Conservation (phyloP, 2,329 filamentous ascomycete genomes). For the Geoglossum cookeanum region DNA sequence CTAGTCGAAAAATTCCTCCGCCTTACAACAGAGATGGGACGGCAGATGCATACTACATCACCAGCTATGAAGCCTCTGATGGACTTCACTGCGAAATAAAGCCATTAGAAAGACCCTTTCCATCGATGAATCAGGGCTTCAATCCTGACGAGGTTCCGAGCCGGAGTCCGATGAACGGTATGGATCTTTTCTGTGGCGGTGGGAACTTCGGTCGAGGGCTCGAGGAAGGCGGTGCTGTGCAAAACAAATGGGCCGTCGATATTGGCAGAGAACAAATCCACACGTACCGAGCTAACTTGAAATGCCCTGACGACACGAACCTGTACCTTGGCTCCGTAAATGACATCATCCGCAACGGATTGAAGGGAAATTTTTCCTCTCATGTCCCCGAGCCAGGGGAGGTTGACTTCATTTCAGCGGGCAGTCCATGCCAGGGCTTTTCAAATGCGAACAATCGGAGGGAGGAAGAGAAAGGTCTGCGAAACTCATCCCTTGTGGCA, state of each 20-base stretch:
- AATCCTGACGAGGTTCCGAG: conserved; percentile 21
- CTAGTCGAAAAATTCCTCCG: conserved; percentile 25
- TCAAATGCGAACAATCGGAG: conserved; percentile 42
- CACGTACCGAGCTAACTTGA: conserved; percentile 51
- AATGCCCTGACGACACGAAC: conserved; percentile 22
- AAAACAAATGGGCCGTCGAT: conserved; percentile 51
- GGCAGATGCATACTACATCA: conserved; percentile 48
- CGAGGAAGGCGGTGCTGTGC: conserved; percentile 47
- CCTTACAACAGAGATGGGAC: conserved; percentile 49
- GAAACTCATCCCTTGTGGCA: conserved; percentile 59
- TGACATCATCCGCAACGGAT: conserved; percentile 37
- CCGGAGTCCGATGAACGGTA: conserved; percentile 30
- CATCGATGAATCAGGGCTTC: conserved; percentile 34
- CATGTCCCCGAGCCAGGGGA: conserved; percentile 39
- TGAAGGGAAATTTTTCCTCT: conserved; percentile 29
- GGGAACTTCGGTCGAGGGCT: conserved; percentile 61
- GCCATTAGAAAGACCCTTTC: conserved; percentile 20
- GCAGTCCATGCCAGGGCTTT: conserved; percentile 63
- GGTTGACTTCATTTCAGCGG: conserved; percentile 50
- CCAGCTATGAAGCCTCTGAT: conserved; percentile 19
- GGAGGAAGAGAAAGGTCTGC: conserved; percentile 34
- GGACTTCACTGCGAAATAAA: conserved; percentile 12
- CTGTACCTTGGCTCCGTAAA: conserved; percentile 57
- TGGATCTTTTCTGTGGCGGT: conserved; percentile 62
- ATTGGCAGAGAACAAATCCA: conserved; percentile 43